Base-by-base conservation (phyloP, 2,329 filamentous ascomycete genomes). In the Epichloe brachyelytri region DNA sequence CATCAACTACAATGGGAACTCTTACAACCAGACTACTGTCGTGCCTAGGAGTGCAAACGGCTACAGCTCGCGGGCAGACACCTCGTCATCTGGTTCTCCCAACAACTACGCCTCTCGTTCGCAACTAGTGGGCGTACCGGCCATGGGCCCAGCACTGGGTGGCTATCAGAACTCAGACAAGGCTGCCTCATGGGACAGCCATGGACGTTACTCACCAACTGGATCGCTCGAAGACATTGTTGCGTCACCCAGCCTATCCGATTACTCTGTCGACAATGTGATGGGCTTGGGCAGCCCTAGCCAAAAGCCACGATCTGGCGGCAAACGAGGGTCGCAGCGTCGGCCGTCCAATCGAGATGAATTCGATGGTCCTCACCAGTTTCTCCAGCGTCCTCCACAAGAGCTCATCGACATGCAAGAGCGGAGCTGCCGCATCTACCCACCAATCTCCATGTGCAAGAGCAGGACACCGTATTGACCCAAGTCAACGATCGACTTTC, bases 341-440 rank as follows among this genome's bases (percentile, higher is more conserved):
- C 78, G 85, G 33, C 81, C 86, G 26, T 87, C 85, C 41, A 90
- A 90, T 70, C 78, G 88, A 54, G 88, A 94, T 72, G 88, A 93
- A 68, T 94, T 94, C 68, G 88, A 93, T 68, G 88, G 88, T 3
- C 87, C 88, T 8, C 85, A 89, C 59, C 88, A 94, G 65, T 83
- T 89, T 58, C 73, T 94, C 57, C 82, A 86, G 56, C 79, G 82
- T 44, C 87, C 86, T 39, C 75, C 83, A 20, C 76, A 82, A 51
- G 80, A 83, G 56, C 82, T 84, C 60, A 77, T 88, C 58, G 83
- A 85, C 55, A 77, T 83, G 66, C 85, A 88, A 69, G 86, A 90
- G 65, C 79, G 85, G 86, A 91, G 62, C 75, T 94, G 48, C 87
- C 87, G 19, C 83, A 86, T 65, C 79, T 93, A 34, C 88, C 88